These are phyloP conservation scores for Sporisorium scitamineum DNA, from an alignment of 1,284 basidiomycete genomes.

Conservation along the genomic window DNA sequence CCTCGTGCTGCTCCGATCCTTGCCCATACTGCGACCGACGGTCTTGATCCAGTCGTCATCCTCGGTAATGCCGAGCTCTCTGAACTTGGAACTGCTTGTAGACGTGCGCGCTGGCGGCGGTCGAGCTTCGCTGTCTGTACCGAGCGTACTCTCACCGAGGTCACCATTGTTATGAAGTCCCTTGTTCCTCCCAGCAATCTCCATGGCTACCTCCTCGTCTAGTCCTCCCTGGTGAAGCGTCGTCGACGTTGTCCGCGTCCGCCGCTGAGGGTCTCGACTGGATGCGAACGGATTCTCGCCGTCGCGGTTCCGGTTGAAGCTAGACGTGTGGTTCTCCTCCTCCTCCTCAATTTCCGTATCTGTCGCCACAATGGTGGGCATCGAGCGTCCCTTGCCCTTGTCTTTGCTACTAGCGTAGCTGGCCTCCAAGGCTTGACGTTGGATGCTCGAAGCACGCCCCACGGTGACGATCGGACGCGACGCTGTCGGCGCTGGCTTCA, in stretches of 20 bases:
- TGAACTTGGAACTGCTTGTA: constrained; percentile 52
- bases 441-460: constrained; percentile 53
- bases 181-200: constrained; percentile 21
- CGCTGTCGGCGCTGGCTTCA: constrained; percentile 45
- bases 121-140: constrained; percentile 2
- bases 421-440: constrained; percentile 34
- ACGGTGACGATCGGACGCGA: constrained; percentile 54
- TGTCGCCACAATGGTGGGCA: constrained; percentile 55
- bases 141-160: constrained; percentile 28
- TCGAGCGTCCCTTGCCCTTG: constrained; percentile 38
- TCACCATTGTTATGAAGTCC: constrained; percentile 24
- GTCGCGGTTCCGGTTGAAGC: neutral
- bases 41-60: constrained; percentile 45
- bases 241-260: constrained; percentile 15
- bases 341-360: constrained; percentile 44
- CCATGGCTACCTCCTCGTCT: constrained; percentile 45
- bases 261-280: constrained; percentile 16
- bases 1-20: neutral
- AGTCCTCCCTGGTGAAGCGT: constrained; percentile 49
- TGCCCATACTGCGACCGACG: constrained; percentile 9
- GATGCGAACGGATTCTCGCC: constrained; percentile 35
- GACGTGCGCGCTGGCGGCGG: constrained; percentile 27
- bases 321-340: neutral
- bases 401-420: constrained; percentile 11
- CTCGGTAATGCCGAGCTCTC: constrained; percentile 47